phyloP scores from a whole-genome alignment of 164 flowering plant species.

The Dillenia suffruticosa region DNA sequence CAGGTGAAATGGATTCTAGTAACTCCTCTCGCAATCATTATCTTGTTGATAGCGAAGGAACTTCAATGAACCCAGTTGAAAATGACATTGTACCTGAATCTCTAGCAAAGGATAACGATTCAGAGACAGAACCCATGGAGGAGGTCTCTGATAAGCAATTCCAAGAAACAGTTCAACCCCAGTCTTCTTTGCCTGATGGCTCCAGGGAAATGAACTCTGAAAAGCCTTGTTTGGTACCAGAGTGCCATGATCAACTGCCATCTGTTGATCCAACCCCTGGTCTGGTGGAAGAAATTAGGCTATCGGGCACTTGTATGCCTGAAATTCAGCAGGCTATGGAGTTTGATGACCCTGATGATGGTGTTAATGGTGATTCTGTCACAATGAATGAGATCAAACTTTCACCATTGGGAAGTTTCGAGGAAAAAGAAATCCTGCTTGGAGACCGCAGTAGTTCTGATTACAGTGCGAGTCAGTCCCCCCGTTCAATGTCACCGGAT shows the following conservation, averaged over 20 bases:
- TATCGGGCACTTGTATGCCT: constrained; percentile 2
- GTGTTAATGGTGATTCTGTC: constrained; percentile 5
- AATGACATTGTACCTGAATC: constrained; percentile 2
- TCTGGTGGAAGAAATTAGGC: constrained; percentile 18
- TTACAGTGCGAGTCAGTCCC: constrained; percentile 6
- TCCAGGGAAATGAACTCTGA: constrained; percentile 8
- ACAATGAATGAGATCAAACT: constrained; percentile 2
- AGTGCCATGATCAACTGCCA: constrained; percentile 9
- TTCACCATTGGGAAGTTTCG: constrained; percentile 22
- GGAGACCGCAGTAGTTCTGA: constrained; percentile 38
- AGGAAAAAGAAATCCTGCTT: constrained; percentile 52
- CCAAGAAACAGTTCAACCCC: constrained; percentile 4
- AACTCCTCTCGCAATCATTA: not conserved
- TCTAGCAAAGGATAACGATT: constrained; percentile 4
- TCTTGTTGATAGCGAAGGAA: not conserved
- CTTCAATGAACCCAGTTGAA: constrained; percentile 4
- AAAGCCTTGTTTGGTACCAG: constrained; percentile 5
- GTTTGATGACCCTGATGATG: constrained; percentile 10
- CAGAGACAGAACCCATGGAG: constrained; percentile 11
- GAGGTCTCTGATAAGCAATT: constrained; percentile 13
- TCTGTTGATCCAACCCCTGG: constrained; percentile 9
- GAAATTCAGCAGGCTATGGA: constrained; percentile 13
- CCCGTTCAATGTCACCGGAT: constrained; percentile 18
- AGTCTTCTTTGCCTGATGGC: constrained; percentile 5
- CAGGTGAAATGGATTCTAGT: not conserved